Evolutionary conservation across 306 rosid genomes (phyloP).

Genomic region (Cucumis melo): DNA sequence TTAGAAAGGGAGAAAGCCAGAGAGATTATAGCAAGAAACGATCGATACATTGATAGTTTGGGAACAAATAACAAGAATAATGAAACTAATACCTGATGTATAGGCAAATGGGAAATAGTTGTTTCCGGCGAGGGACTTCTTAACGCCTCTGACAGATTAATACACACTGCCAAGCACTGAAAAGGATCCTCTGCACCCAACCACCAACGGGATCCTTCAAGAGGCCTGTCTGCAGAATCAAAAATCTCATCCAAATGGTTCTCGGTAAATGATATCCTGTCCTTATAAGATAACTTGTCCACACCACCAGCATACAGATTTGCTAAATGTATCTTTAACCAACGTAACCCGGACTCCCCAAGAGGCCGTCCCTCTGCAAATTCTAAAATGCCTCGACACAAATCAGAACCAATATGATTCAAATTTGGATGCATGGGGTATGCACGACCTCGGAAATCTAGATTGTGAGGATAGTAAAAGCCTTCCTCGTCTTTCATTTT

Average conservation of each 20-base stretch:
- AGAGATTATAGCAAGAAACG: neutral
- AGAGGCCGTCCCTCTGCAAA: slow-evolving; percentile 85
- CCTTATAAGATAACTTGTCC: slow-evolving; percentile 69
- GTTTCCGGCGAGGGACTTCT: slow-evolving; percentile 84
- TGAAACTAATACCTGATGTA: slow-evolving; percentile 63
- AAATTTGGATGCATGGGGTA: slow-evolving; percentile 93
- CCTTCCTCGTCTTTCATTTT: slow-evolving; percentile 95
- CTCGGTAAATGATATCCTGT: slow-evolving; percentile 53
- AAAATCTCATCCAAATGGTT: slow-evolving; percentile 58
- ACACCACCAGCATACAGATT: slow-evolving; percentile 88
- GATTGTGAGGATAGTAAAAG: slow-evolving; percentile 93
- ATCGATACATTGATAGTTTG: neutral
- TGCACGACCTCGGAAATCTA: slow-evolving; percentile 97
- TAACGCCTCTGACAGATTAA: slow-evolving; percentile 74
- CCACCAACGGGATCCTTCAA: slow-evolving; percentile 95
- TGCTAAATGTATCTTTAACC: slow-evolving; percentile 96
- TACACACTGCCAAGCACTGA: slow-evolving; percentile 84
- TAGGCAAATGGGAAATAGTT: slow-evolving; percentile 68
- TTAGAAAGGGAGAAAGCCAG: neutral
- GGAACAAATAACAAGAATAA: neutral
- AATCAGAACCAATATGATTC: slow-evolving; percentile 96
- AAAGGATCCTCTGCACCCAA: slow-evolving; percentile 94
- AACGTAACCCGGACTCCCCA: slow-evolving; percentile 70
- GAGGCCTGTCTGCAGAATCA: slow-evolving; percentile 79
- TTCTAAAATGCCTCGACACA: slow-evolving; percentile 88